Evolutionary conservation across 805 yeast genomes (phyloP), one percentile per base, ranked within the genome.

Genomic region (Yarrowia sp.): DNA sequence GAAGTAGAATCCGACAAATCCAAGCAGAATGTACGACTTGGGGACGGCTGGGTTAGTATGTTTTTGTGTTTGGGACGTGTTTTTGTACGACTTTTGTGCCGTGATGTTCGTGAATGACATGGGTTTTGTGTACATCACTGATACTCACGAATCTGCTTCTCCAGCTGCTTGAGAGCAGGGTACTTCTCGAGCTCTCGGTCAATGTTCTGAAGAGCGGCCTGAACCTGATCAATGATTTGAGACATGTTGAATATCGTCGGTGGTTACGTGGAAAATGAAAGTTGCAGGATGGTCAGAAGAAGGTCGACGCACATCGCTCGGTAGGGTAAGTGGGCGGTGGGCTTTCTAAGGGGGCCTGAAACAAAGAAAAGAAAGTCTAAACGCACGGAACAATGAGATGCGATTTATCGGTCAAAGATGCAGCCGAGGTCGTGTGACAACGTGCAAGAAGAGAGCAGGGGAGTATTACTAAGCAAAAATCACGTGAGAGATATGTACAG

Each of bases 11-110:
- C 76, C 86, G 39, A 79, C 86, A 32, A 82, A 81, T 31, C 86
- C 93, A 65, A 88, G 76, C 18, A 87, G 88, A 43, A 90, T 88
- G 74, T 93, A 95, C 2, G 96, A 87, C 82, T 92, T 88, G 75
- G 98, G 98, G 48, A 78, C 67, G 41, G 75, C 74, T 68, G 60
- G 8, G 42, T 55, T 55, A 55, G 61, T 55, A 62, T 41, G 22
- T 14, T 8, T 2, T 3, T 28, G 17, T 35, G 7, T 1, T 8
- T 10, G 38, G n/a, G 4, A n/a, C n/a, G n/a, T n/a, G n/a, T n/a
- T n/a, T n/a, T n/a, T n/a, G n/a, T n/a, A n/a, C n/a, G n/a, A n/a
- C n/a, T n/a, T n/a, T n/a, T n/a, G n/a, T n/a, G n/a, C n/a, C n/a
- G n/a, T n/a, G n/a, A n/a, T n/a, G n/a, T n/a, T 32, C 4, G 31